A percentile compares a stretch with the other conserved stretches of the same genome.
Evolutionary conservation across 352 stramenopile genomes (phyloP).

Genomic region (Thraustochytrium sp.): DNA sequence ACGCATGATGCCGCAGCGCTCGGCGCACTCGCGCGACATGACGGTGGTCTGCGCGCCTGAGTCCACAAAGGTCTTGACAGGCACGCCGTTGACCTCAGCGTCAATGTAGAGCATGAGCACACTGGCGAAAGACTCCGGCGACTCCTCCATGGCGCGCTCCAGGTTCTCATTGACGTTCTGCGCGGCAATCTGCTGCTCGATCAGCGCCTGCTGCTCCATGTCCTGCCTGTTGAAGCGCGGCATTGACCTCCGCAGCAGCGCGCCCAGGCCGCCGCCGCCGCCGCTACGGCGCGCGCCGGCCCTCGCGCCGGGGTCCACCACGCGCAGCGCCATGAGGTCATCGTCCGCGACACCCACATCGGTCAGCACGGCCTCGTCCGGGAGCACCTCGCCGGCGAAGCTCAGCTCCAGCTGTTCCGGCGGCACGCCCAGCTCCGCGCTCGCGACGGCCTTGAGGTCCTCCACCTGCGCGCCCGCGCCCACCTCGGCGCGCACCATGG

Average conservation of each 20-base stretch:
- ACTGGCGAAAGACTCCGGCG: conserved; percentile 61
- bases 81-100: conserved; percentile 40
- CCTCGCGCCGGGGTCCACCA: background rate
- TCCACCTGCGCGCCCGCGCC: background rate
- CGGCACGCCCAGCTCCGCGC: background rate
- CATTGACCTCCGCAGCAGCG: background rate
- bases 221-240: background rate
- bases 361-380: background rate
- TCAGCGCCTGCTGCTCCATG: background rate
- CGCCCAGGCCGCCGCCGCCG: background rate
- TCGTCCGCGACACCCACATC: conserved; percentile 12
- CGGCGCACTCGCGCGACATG: conserved; percentile 80
- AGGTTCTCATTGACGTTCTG: conserved; percentile 52
- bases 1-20: conserved; percentile 74
- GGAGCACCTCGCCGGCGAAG: background rate
- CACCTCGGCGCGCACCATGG: background rate
- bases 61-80: conserved; percentile 80
- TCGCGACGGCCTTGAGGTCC: background rate
- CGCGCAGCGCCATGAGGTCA: background rate
- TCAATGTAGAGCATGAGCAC: conserved; percentile 77
- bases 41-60: conserved; percentile 80
- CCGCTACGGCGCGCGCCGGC: background rate
- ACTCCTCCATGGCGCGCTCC: conserved; percentile 71
- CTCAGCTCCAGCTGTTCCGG: background rate
- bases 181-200: background rate